Evolutionary conservation across 805 yeast genomes (phyloP), one percentile per base, ranked within the genome.

Genomic region (Metschnikowia shivogae): DNA sequence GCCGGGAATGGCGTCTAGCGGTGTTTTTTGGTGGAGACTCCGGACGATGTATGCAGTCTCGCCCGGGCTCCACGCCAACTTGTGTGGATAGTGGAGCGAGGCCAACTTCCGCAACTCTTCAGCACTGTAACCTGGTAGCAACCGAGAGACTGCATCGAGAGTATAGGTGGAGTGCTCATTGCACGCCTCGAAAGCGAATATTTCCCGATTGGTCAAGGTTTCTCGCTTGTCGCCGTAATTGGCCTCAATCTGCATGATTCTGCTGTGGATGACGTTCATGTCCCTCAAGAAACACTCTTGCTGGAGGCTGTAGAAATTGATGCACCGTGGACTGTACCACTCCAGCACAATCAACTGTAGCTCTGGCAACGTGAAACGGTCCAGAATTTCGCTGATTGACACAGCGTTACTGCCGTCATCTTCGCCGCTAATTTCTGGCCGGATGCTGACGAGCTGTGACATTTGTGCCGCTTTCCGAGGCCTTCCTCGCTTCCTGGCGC

Each of bases 101-200:
- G 47, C 38, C 36, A 54, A 31, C n/a, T 26, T 20, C n/a, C 50
- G 45, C 28, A 46, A 31, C 22, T 34, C 30, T 3, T 48, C 53
- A 20, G 36, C 34, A 1, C 47, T 13, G 36, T 47, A 37, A 13
- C 42, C 42, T 10, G 57, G 56, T 12, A 54, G 24, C 14, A 42
- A 26, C 5, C 20, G 34, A 2, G 41, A 27, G n/a, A 54, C 11
- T 6, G 46, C 53, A 9, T 14, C 34, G 9, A 28, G 42, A 2
- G 44, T 46, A 33, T 41, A 47, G 34, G 33, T 6, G n/a, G 40
- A 43, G 9, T 20, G 28, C 36, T 47, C 48, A 34, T 39, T 11
- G 36, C 54, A 49, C 22, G 36, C 26, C 35, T 54, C 57, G 20
- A 54, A 44, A 3, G 57, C 56, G 9, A 46, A 37, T 7, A 52